These are phyloP conservation scores for Trichocladium uniseriatum DNA, from an alignment of 495 filamentous ascomycete species.

Conservation along the genomic window DNA sequence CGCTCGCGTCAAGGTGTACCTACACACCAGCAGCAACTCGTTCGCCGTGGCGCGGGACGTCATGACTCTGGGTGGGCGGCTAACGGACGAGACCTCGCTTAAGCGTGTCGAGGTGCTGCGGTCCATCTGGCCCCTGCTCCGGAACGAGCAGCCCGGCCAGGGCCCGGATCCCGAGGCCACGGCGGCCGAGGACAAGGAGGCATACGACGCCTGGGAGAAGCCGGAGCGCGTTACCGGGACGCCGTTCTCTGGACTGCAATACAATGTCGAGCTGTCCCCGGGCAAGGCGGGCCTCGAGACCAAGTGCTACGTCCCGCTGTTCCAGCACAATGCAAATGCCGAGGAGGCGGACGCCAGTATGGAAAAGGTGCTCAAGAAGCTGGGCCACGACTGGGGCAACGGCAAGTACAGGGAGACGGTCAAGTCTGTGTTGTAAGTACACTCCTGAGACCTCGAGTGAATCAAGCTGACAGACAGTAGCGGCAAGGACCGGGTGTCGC, in stretches of 20 bases:
- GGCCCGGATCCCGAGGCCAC: neutral
- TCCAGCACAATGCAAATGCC: neutral
- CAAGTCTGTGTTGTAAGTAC: neutral
- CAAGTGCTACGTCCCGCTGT: constrained; percentile 4
- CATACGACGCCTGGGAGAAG: constrained; percentile 4
- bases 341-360: constrained; percentile 1
- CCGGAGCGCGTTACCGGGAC: neutral
- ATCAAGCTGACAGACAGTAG: neutral
- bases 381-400: constrained; percentile 1
- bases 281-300: constrained; percentile 1
- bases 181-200: neutral
- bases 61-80: constrained; percentile 2
- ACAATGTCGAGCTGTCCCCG: constrained; percentile 3
- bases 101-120: constrained; percentile 4
- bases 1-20: constrained; percentile 1
- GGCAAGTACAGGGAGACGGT: neutral
- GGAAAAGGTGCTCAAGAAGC: neutral
- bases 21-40: constrained; percentile 7
- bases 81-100: constrained; percentile 2
- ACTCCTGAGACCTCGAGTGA: too few relatives aligned
- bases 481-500: neutral
- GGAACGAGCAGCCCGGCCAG: constrained; percentile 2
- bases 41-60: neutral
- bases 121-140: neutral
- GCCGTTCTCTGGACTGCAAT: neutral